Evolutionary conservation across 306 rosid genomes (phyloP).

Genomic region (Cucumis sativus): DNA sequence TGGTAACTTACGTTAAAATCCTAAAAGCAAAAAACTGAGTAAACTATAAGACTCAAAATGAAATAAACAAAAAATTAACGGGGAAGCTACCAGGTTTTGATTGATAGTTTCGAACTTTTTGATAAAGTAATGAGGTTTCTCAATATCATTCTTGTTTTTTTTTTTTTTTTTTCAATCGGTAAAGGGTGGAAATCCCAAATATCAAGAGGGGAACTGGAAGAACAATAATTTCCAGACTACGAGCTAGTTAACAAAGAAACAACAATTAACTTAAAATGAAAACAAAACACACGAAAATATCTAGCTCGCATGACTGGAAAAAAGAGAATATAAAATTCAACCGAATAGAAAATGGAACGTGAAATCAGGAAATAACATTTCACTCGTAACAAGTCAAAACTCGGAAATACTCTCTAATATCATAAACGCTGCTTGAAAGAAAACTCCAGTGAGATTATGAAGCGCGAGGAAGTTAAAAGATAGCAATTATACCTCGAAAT

Average conservation of each 20-base stretch:
- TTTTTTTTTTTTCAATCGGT: neutral
- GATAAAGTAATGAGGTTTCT: neutral
- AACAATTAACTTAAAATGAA: neutral
- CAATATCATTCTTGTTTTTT: neutral
- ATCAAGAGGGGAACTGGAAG: neutral
- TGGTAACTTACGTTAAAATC: neutral
- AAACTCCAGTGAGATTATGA: neutral
- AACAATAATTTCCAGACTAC: neutral
- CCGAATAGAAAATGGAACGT: neutral
- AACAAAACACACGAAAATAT: neutral
- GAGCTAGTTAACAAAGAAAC: neutral
- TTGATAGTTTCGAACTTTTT: neutral
- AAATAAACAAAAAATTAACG: neutral
- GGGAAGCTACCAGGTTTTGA: neutral
- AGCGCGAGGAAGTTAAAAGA: neutral
- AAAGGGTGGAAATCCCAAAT: neutral
- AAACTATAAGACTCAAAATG: neutral
- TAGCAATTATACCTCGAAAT: neutral
- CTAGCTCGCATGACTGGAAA: neutral
- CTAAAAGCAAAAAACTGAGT: neutral
- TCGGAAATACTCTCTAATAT: slow-evolving; percentile 12
- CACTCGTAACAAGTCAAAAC: neutral
- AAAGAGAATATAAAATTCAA: neutral
- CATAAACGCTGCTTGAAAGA: neutral
- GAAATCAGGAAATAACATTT: neutral